These are phyloP conservation scores for Talaromyces amestolkiae DNA, from an alignment of 2,329 filamentous ascomycete genomes.

Conservation along the genomic window DNA sequence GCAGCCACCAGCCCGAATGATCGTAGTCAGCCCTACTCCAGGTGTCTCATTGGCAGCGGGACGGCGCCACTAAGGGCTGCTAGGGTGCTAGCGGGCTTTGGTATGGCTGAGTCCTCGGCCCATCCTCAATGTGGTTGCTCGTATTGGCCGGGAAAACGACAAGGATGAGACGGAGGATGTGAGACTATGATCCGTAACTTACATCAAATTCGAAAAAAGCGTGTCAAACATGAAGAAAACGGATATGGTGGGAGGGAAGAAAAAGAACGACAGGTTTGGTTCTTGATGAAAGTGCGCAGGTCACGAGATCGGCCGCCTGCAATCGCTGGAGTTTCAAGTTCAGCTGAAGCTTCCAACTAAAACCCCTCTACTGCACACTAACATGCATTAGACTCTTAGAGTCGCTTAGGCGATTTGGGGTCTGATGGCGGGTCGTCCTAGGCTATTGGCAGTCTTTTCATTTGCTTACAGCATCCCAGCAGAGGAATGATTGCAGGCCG, in stretches of 20 bases:
- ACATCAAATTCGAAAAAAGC: too few relatives aligned
- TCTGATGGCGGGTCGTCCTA: slow-evolving; percentile 3
- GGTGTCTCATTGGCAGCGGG: not conserved
- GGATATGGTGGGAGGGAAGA: not conserved
- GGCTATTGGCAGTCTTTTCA: not conserved
- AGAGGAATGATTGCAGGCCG: not conserved
- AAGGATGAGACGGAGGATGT: not conserved
- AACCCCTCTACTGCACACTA: slow-evolving; percentile 2
- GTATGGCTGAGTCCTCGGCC: not conserved
- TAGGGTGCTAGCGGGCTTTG: not conserved
- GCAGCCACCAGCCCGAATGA: not conserved
- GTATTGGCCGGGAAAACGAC: not conserved
- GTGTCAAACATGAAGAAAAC: not conserved
- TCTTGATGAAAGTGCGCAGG: not conserved
- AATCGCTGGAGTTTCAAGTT: not conserved
- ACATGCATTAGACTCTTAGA: not conserved
- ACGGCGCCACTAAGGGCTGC: not conserved
- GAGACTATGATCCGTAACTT: not conserved
- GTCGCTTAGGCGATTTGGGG: not conserved
- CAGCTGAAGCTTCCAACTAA: slow-evolving; percentile 5
- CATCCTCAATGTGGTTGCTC: not conserved
- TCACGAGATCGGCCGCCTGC: not conserved
- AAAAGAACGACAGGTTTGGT: not conserved
- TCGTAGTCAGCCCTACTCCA: not conserved
- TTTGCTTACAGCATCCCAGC: not conserved